Percentiles rank a stretch among this genome's conserved stretches.
Conservation (phyloP, 2,329 filamentous ascomycete genomes). For the Xylaria arbuscula region DNA sequence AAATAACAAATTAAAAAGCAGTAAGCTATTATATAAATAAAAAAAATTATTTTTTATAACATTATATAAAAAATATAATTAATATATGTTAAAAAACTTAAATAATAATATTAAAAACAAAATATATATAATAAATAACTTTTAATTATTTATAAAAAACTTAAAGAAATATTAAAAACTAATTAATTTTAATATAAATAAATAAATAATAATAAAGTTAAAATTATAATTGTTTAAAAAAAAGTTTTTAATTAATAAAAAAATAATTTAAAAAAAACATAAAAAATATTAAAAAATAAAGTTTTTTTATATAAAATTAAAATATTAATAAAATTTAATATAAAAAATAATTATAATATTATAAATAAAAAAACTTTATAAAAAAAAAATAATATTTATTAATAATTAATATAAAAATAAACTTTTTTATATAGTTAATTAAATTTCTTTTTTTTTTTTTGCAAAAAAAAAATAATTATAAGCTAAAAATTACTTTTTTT, state of each 20-base stretch:
- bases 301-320: neutral
- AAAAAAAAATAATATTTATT: neutral
- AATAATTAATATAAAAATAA: neutral
- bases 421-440: no score
- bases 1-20: neutral
- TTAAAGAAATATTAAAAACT: neutral
- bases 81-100: neutral
- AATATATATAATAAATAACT: neutral
- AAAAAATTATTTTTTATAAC: neutral
- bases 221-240: neutral
- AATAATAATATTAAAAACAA: neutral
- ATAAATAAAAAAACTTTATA: neutral
- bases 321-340: neutral
- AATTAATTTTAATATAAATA: neutral
- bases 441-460: no score
- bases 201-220: neutral
- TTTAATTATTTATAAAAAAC: neutral
- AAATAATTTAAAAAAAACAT: neutral
- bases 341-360: neutral
- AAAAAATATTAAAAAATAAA: neutral
- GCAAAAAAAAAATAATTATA: no score
- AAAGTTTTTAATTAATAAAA: neutral
- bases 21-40: neutral
- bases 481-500: no score
- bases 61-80: neutral